Evolutionary conservation across 768 basidiomycete genomes (phyloP), one percentile per base, ranked within the genome.

Genomic region (Phaffia tasmanica): DNA sequence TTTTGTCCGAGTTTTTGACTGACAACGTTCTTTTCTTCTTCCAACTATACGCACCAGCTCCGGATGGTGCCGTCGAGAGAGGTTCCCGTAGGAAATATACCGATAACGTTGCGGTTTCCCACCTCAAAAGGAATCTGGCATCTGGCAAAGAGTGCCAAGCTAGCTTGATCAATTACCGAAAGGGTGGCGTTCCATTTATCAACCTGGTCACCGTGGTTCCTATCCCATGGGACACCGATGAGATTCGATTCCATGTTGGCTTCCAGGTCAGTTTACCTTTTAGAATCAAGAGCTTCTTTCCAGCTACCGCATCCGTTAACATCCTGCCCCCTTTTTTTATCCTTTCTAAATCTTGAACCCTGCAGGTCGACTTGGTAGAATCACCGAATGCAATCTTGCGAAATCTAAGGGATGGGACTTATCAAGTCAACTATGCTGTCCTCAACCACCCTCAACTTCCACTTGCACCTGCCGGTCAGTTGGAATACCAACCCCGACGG

Each of bases 181-280:
- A 90, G 73, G 84, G 85, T 63, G 89, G 91, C 11, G 78, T 80
- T 25, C 83, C 90, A 1, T 98, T 98, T 76, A 84, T 88, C 77
- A 99, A 98, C 74, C 84, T 94, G 65, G 85, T 98, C 70, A 88
- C 88, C 1, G 74, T 97, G 72, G 87, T 98, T 48, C 94, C 95
- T 21, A 82, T 97, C 67, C 74, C 80, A 0, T 89, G 86, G 9
- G 88, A 83, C 23, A 80, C 81, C 48, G 83, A 84, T 63, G 86
- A 93, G 55, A 81, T 88, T 50, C 84, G 83, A 11, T 94, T 87
- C 74, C 86, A 89, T 72, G 86, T 99, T 60, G 95, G 95, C 0
- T 98, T 99, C 80, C 64, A 65, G 61, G 61, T 62, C 18, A 8
- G 61, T 53, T 7, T 32, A 29, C 16, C 18, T 29, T 6, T 21